A percentile compares a stretch with the other conserved stretches of the same genome.
Evolutionary conservation across 371 early-diverging fungal genomes (phyloP).

Genomic region (Zychaea mexicana): DNA sequence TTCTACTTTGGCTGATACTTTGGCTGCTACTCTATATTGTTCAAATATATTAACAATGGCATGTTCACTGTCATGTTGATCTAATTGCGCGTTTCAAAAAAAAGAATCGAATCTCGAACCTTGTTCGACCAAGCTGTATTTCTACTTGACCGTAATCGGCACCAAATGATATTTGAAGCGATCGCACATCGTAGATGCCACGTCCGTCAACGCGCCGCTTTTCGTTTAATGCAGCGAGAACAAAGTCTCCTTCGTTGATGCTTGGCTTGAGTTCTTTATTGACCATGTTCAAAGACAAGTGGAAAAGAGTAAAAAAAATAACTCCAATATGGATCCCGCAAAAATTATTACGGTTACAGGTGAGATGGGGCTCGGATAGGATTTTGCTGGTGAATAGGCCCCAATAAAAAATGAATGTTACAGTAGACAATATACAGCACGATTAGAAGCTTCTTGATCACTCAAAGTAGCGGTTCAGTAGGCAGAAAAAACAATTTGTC

Average conservation of each 20-base stretch:
- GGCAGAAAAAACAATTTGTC: too few relatives aligned
- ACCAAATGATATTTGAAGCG: constrained; percentile 69
- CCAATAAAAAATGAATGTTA: too few relatives aligned
- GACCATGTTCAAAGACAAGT: too few relatives aligned
- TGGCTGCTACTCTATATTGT: constrained; percentile 76
- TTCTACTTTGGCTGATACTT: constrained; percentile 86
- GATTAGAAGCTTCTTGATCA: too few relatives aligned
- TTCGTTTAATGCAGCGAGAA: constrained; percentile 64
- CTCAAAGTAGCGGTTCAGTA: too few relatives aligned
- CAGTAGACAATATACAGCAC: too few relatives aligned
- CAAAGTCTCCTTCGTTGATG: constrained; percentile 65
- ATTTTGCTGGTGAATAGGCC: too few relatives aligned
- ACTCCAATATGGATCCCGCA: too few relatives aligned
- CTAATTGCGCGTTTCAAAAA: background rate
- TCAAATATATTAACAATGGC: background rate
- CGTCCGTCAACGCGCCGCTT: constrained; percentile 84
- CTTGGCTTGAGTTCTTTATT: constrained; percentile 56
- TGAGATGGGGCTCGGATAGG: too few relatives aligned
- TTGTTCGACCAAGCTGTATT: constrained; percentile 82
- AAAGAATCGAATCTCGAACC: constrained; percentile 32
- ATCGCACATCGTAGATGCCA: constrained; percentile 74
- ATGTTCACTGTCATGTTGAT: too few relatives aligned
- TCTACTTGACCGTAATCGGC: constrained; percentile 76
- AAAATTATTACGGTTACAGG: too few relatives aligned
- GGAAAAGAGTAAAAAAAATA: too few relatives aligned